Percentiles rank a stretch among this genome's conserved stretches.
Conservation (phyloP, 768 basidiomycete species). For the Lentinus brumalis region DNA sequence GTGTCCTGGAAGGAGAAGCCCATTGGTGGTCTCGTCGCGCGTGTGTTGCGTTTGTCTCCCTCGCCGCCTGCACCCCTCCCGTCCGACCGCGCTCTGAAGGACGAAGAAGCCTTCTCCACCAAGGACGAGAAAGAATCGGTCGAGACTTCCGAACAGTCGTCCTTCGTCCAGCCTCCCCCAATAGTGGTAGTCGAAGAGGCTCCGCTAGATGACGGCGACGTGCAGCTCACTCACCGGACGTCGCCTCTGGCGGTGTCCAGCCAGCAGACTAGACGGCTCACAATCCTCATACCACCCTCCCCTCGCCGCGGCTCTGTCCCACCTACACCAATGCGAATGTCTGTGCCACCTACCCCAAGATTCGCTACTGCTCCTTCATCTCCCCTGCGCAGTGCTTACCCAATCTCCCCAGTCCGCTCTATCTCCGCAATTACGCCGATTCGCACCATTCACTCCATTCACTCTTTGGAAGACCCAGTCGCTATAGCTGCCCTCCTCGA, state of each 20-base stretch:
- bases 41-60: constrained; percentile 18
- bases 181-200: constrained; percentile 3
- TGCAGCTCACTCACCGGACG: constrained; percentile 28
- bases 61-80: background rate
- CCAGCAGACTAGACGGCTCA: constrained; percentile 2
- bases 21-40: constrained; percentile 30
- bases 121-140: constrained; percentile 5
- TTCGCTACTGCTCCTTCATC: constrained; percentile 9
- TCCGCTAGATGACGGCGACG: constrained; percentile 24
- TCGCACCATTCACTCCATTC: background rate
- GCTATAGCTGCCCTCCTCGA: background rate
- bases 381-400: background rate
- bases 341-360: background rate
- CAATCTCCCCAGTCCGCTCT: background rate
- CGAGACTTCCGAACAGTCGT: constrained; percentile 2
- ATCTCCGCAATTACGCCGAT: constrained; percentile 11
- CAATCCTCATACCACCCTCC: constrained; percentile 1
- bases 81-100: background rate
- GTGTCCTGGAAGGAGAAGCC: constrained; percentile 36
- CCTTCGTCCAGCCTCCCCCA: background rate
- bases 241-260: constrained; percentile 24
- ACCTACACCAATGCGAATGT: constrained; percentile 3
- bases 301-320: constrained; percentile 9
- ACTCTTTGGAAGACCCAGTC: background rate
- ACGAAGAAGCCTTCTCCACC: constrained; percentile 4